phyloP scores from a whole-genome alignment of 768 basidiomycete genomes.

The Rhodosporidiobolus sp. region DNA sequence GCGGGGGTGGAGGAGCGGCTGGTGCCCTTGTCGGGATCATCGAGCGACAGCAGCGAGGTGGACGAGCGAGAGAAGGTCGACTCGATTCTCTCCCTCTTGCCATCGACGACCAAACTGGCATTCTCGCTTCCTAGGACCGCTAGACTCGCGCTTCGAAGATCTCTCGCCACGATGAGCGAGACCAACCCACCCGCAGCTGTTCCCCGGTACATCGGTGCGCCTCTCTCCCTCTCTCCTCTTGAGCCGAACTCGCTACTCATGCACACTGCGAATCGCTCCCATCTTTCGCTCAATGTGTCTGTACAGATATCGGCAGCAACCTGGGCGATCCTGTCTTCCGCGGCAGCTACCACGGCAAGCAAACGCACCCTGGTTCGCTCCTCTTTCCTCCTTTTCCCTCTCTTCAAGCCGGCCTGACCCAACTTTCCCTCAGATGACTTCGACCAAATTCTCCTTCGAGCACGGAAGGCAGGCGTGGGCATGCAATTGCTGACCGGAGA shows the following conservation, averaged over 20 bases:
- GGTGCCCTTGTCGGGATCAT: constrained; percentile 18
- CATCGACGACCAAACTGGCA: not conserved
- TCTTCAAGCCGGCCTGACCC: not conserved
- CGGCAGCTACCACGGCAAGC: constrained; percentile 50
- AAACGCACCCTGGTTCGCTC: constrained; percentile 45
- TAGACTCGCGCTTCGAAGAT: not conserved
- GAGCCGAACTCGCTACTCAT: too few relatives aligned
- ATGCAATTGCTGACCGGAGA: constrained; percentile 75
- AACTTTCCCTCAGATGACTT: constrained; percentile 59
- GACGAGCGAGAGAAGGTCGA: not conserved
- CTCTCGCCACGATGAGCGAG: not conserved
- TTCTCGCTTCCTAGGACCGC: too few relatives aligned
- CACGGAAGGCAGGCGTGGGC: constrained; percentile 61
- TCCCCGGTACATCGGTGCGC: constrained; percentile 10
- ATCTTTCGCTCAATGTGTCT: not conserved
- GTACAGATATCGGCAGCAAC: constrained; percentile 53
- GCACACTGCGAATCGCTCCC: too few relatives aligned
- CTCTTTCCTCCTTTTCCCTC: not conserved
- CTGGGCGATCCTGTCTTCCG: constrained; percentile 45
- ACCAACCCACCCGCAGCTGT: not conserved
- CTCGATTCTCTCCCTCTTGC: not conserved
- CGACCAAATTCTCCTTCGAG: constrained; percentile 58
- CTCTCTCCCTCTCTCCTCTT: not conserved
- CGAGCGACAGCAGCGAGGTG: not conserved
- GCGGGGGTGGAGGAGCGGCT: not conserved